phyloP scores from a whole-genome alignment of 83 land plant genomes.

The Larix sibirica region DNA sequence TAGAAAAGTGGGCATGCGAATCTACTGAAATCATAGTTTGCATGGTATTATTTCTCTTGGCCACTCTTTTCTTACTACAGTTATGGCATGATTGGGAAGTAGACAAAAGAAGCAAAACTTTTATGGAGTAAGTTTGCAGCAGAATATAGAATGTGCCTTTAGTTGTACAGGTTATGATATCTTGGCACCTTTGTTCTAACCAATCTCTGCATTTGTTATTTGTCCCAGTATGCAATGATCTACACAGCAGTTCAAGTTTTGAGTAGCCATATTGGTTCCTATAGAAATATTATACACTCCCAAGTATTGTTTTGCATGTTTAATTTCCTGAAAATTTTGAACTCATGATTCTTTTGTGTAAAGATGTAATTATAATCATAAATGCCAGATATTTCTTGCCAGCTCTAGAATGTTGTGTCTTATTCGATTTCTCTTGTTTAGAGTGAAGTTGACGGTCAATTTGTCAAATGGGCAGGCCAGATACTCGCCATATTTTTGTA shows the following conservation, averaged over 20 bases:
- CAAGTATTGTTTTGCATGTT: not conserved
- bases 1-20: not conserved
- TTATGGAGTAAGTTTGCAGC: not conserved
- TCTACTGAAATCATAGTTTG: not conserved
- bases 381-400: not conserved
- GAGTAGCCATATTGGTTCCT: not conserved
- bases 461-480: conserved; percentile 55
- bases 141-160: not conserved
- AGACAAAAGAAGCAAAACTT: not conserved
- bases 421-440: not conserved
- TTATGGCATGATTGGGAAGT: not conserved
- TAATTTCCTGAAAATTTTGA: not conserved
- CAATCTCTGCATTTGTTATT: not conserved
- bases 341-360: not conserved
- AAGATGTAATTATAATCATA: not conserved
- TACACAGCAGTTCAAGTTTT: not conserved
- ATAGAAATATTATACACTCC: not conserved
- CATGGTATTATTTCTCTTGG: not conserved
- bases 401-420: not conserved
- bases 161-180: not conserved
- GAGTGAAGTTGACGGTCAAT: not conserved
- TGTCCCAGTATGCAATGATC: not conserved
- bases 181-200: not conserved
- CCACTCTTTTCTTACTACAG: not conserved
- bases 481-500: conserved; percentile 83